phyloP scores from a whole-genome alignment of 2,329 filamentous ascomycete species.

The Lasiodiplodia gonubiensis region DNA sequence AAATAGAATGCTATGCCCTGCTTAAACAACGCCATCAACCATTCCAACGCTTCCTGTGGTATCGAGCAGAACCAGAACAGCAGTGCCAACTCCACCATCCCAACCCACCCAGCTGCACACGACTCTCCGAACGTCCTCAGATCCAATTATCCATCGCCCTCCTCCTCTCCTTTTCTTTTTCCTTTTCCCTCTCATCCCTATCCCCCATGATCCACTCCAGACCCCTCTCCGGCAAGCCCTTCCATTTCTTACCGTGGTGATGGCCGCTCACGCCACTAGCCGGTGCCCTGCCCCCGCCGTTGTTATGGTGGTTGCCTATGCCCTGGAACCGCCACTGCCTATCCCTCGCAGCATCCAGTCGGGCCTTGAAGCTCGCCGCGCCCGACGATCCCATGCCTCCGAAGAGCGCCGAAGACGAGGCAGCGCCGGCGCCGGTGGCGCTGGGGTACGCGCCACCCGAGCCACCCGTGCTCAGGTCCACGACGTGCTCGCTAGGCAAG shows the following conservation, averaged over 20 bases:
- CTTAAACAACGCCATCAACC: not conserved
- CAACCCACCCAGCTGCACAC: not conserved
- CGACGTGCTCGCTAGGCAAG: not conserved
- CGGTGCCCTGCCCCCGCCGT: not conserved
- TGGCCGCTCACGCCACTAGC: not conserved
- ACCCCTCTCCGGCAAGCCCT: slow-evolving; percentile 35
- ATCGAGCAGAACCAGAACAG: not conserved
- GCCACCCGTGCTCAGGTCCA: slow-evolving; percentile 2
- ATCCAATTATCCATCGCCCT: slow-evolving; percentile 24
- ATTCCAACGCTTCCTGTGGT: not conserved
- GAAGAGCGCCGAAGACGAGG: not conserved
- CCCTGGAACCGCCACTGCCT: slow-evolving; percentile 40
- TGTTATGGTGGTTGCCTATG: slow-evolving; percentile 33
- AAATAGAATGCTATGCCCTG: not conserved
- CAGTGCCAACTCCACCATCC: not conserved
- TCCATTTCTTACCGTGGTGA: not conserved
- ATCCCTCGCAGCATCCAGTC: slow-evolving; percentile 41
- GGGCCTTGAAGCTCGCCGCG: slow-evolving; percentile 38
- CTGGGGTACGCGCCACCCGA: slow-evolving; percentile 10
- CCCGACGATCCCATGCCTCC: slow-evolving; percentile 9
- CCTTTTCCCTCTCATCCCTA: slow-evolving; percentile 30
- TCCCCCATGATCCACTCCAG: slow-evolving; percentile 45
- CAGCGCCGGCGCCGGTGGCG: not conserved
- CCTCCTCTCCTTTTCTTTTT: slow-evolving; percentile 34
- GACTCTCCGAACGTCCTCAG: not conserved